A percentile compares a stretch with the other conserved stretches of the same genome.
These are phyloP conservation scores for Fusarium udum DNA, from an alignment of 2,329 filamentous ascomycete genomes.

Conservation along the genomic window DNA sequence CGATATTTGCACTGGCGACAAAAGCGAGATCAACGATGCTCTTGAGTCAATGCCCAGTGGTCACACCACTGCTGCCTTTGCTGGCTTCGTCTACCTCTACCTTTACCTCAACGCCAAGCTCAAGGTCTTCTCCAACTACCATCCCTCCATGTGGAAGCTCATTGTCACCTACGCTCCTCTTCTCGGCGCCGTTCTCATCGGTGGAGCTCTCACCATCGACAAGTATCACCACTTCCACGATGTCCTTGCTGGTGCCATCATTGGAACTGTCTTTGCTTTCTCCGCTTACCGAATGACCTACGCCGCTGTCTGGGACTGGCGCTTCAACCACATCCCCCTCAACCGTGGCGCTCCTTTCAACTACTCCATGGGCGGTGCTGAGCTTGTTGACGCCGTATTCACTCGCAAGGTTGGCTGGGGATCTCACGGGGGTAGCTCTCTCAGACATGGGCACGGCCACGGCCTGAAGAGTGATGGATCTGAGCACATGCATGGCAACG, in stretches of 20 bases:
- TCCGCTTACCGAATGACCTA: slow-evolving; percentile 74
- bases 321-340: slow-evolving; percentile 72
- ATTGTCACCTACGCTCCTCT: slow-evolving; percentile 71
- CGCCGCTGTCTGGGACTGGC: slow-evolving; percentile 73
- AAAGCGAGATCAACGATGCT: slow-evolving; percentile 71
- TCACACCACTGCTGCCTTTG: slow-evolving; percentile 78
- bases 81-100: slow-evolving; percentile 74
- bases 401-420: slow-evolving; percentile 71
- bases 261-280: slow-evolving; percentile 73
- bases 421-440: slow-evolving; percentile 19
- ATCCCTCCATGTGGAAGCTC: slow-evolving; percentile 79
- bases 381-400: slow-evolving; percentile 64
- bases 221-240: slow-evolving; percentile 83
- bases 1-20: slow-evolving; percentile 74
- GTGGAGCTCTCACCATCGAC: slow-evolving; percentile 75
- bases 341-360: slow-evolving; percentile 65
- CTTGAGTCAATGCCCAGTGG: slow-evolving; percentile 78
- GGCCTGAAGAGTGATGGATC: slow-evolving; percentile 27
- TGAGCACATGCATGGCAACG: slow-evolving; percentile 24
- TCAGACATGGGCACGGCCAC: slow-evolving; percentile 6
- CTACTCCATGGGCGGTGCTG: slow-evolving; percentile 55
- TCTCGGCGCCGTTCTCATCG: slow-evolving; percentile 73
- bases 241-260: slow-evolving; percentile 70
- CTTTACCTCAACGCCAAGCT: slow-evolving; percentile 83
- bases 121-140: slow-evolving; percentile 78